phyloP scores from a whole-genome alignment of 2,329 filamentous ascomycete species.

The Verticillium tricorpus region DNA sequence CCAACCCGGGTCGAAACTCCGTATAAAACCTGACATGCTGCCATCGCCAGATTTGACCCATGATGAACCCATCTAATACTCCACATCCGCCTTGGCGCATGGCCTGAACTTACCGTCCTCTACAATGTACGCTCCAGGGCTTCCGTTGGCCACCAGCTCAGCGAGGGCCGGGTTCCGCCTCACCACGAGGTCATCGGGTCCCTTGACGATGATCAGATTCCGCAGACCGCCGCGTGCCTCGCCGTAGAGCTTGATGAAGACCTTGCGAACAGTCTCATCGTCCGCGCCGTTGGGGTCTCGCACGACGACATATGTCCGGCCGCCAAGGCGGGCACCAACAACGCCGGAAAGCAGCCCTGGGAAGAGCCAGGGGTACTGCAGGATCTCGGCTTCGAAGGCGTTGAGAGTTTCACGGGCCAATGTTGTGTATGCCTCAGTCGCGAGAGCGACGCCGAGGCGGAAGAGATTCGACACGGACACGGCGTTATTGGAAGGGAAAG shows the following conservation, averaged over 20 bases:
- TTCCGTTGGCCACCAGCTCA: constrained; percentile 9
- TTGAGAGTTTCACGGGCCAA: constrained; percentile 70
- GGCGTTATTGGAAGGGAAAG: constrained; percentile 85
- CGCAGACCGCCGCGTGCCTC: constrained; percentile 23
- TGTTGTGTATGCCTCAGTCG: constrained; percentile 57
- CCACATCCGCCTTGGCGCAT: constrained; percentile 13
- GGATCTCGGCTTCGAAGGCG: constrained; percentile 85
- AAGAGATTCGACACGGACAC: constrained; percentile 85
- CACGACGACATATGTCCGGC: constrained; percentile 34
- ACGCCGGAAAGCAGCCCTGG: constrained; percentile 73
- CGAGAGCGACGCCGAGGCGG: constrained; percentile 66
- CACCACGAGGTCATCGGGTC: constrained; percentile 13
- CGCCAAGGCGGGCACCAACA: constrained; percentile 69
- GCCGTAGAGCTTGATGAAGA: constrained; percentile 14
- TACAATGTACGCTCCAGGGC: constrained; percentile 15
- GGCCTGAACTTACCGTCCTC: constrained; percentile 15
- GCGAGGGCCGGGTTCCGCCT: constrained; percentile 17
- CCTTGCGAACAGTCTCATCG: constrained; percentile 6
- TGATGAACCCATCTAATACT: background rate
- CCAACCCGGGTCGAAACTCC: too few relatives aligned
- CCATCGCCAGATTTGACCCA: too few relatives aligned
- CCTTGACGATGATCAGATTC: constrained; percentile 17
- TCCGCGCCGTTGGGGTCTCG: constrained; percentile 4
- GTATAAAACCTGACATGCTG: too few relatives aligned
- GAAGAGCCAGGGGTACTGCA: constrained; percentile 92